These are phyloP conservation scores for Tulasnella calospora DNA, from an alignment of 768 basidiomycete species.

Conservation along the genomic window DNA sequence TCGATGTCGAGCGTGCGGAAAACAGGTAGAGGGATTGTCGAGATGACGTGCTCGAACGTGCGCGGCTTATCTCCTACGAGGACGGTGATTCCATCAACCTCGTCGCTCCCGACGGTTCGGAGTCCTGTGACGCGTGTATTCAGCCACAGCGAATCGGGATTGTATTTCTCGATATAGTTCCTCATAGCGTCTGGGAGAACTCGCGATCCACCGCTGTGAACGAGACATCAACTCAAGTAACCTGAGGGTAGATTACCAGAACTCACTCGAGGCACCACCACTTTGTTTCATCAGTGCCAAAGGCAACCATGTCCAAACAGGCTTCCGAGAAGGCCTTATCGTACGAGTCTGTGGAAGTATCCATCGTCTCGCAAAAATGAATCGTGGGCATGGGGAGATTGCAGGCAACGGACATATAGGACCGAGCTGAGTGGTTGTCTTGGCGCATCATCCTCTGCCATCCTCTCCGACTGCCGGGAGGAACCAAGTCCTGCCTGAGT, in stretches of 20 bases:
- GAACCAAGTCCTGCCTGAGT: not conserved
- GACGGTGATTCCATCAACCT: not conserved
- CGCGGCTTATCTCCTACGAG: too few relatives aligned
- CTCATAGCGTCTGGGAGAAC: not conserved
- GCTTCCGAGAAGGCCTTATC: conserved; percentile 17
- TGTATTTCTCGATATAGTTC: not conserved
- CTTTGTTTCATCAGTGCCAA: not conserved
- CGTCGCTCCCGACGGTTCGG: not conserved
- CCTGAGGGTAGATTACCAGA: too few relatives aligned
- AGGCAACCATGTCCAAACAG: conserved; percentile 11
- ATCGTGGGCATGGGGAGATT: not conserved
- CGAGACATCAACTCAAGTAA: too few relatives aligned
- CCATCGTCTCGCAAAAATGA: conserved; percentile 20
- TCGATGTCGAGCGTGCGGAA: conserved; percentile 35
- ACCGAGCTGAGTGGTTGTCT: not conserved
- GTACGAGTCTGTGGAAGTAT: conserved; percentile 2
- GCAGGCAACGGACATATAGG: not conserved
- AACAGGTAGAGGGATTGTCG: conserved; percentile 36
- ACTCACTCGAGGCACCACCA: not conserved
- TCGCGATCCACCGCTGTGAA: not conserved
- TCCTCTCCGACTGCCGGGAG: not conserved
- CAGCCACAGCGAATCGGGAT: not conserved
- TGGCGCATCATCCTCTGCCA: not conserved
- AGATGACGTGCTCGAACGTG: conserved; percentile 33
- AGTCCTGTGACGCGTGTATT: not conserved